A percentile compares a stretch with the other conserved stretches of the same genome.
These are phyloP conservation scores for Eutrema salsugineum DNA, from an alignment of 441 rosid genomes.

Conservation along the genomic window DNA sequence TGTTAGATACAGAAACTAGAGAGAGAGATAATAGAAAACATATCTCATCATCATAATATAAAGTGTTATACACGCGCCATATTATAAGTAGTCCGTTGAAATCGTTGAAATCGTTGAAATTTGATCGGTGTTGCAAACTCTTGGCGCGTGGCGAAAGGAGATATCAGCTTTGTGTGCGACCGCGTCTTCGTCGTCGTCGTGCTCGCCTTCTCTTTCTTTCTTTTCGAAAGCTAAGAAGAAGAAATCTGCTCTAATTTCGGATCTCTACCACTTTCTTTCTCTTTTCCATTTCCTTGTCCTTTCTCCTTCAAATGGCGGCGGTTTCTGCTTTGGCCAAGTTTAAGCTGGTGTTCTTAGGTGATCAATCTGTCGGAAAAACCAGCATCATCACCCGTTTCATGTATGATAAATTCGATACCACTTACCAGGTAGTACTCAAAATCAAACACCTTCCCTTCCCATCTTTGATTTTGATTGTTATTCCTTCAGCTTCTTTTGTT, in stretches of 20 bases:
- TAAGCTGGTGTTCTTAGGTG: conserved; percentile 84
- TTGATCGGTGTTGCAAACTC: neutral
- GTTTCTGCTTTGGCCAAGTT: conserved; percentile 81
- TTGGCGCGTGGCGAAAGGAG: conserved; percentile 21
- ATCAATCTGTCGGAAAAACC: conserved; percentile 86
- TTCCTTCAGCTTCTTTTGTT: neutral
- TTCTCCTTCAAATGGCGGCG: conserved; percentile 49
- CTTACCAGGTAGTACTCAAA: conserved; percentile 53
- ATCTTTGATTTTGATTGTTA: neutral
- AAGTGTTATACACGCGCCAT: neutral
- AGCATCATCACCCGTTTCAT: conserved; percentile 93
- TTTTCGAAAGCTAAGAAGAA: neutral
- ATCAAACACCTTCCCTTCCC: too few relatives aligned
- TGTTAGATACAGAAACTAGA: too few relatives aligned
- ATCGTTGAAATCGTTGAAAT: too few relatives aligned
- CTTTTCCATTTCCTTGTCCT: neutral
- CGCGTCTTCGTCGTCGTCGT: conserved; percentile 29
- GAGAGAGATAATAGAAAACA: too few relatives aligned
- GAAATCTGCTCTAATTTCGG: conserved; percentile 17
- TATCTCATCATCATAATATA: too few relatives aligned
- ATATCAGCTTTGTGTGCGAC: conserved; percentile 5
- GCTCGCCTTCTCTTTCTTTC: conserved; percentile 9
- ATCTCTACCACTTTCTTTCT: conserved; percentile 1
- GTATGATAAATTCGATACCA: conserved; percentile 89
- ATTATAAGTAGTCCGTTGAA: neutral